Evolutionary conservation across 129 eudicot genomes (phyloP).

Genomic region (Logfia minima): DNA sequence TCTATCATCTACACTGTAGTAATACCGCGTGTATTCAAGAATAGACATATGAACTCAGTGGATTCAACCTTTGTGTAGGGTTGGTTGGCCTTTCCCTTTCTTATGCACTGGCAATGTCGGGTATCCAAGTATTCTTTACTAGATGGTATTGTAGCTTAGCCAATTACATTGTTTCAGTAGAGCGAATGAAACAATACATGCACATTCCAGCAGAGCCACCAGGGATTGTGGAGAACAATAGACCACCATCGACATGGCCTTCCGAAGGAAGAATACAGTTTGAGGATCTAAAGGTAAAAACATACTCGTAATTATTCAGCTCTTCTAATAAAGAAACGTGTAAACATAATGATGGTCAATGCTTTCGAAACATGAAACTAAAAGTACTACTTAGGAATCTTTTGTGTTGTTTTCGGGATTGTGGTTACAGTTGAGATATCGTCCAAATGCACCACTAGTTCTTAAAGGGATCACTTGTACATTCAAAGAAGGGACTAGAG

Average conservation of each 20-base stretch:
- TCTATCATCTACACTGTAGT: neutral
- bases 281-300: slow-evolving; percentile 57
- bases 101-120: slow-evolving; percentile 60
- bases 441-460: slow-evolving; percentile 74
- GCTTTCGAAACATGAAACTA: neutral
- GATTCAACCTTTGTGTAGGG: slow-evolving; percentile 36
- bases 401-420: neutral
- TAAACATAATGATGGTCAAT: neutral
- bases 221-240: slow-evolving; percentile 48
- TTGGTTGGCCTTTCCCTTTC: slow-evolving; percentile 86
- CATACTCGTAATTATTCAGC: neutral
- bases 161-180: slow-evolving; percentile 64
- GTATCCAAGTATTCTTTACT: slow-evolving; percentile 61
- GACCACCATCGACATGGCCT: slow-evolving; percentile 85
- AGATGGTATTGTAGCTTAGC: slow-evolving; percentile 70
- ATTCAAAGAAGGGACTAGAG: slow-evolving; percentile 67
- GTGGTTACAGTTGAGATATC: slow-evolving; percentile 62
- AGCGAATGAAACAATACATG: slow-evolving; percentile 77
- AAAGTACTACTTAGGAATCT: neutral
- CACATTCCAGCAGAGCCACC: slow-evolving; percentile 74
- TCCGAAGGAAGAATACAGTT: slow-evolving; percentile 57
- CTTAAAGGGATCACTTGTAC: slow-evolving; percentile 83
- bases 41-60: neutral
- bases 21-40: neutral
- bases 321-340: neutral